Evolutionary conservation across 2,329 filamentous ascomycete species (phyloP), one percentile per base, ranked within the genome.

Genomic region (Bipolaris cookei): DNA sequence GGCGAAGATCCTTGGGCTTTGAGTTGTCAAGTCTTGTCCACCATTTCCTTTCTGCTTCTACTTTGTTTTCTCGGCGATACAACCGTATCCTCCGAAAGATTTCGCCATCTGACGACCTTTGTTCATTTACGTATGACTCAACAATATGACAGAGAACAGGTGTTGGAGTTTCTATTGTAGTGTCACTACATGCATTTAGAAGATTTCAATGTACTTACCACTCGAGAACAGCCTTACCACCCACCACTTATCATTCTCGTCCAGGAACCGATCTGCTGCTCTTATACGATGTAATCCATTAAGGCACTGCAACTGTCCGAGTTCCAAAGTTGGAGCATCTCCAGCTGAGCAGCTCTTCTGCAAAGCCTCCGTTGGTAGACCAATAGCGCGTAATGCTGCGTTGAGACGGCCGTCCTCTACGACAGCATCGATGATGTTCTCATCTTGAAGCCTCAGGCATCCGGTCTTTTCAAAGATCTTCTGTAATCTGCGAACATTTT

Each of bases 221-320:
- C 58, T 48, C 11, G 54, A 60, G 28, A 61, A 67, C 8, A 69
- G 51, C 20, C 50, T 51, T 16, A 69, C 57, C 18, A 51, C 48
- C 64, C 51, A 70, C 65, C 50, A 70, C 41, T 60, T 64, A 49
- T 70, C 52, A 39, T 68, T 70, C 13, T 59, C 28, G 42, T 67
- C 51, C 6, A 70, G 50, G 21, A 59, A 53, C 6, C 21, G 4
- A 32, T 60, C 51, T 16, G 55, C 64, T 14, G 63, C 64, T n/a
- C 56, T 30, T 6, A 64, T 55, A 11, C 58, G 53, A 37, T 70
- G 51, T 21, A 67, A 39, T 3, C 64, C 59, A 35, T 52, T 54
- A 6, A 68, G 51, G 32, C 61, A 68, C 28, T 59, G 41, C 3
- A 69, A 47, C 20, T 61, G 39, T n/a, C 16, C n/a, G 6, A 44